Evolutionary conservation across 345 rosid species (phyloP), one percentile per base, ranked within the genome.

Genomic region (Dipteronia dyeriana): DNA sequence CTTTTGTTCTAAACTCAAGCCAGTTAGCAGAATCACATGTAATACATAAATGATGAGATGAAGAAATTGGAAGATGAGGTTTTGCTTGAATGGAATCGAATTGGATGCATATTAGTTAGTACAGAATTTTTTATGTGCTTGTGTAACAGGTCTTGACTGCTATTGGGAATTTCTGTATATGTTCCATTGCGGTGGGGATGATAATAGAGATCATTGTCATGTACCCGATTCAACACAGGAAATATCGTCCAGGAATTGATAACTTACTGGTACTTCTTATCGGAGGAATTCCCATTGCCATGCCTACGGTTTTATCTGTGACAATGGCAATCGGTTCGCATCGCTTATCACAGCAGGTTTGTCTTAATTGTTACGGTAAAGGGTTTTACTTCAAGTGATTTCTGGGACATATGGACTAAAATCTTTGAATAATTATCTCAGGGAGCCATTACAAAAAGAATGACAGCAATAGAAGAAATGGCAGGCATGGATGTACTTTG

Each of bases 91-190:
- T 45, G 13, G 49, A 45, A 45, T 45, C 13, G 49, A 10, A 10
- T 45, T 9, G 49, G 13, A 10, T 45, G 13, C 49, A 9, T 34
- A 51, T 22, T 22, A 17, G 12, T 70, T 12, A 19, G 39, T 34
- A 61, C 41, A 13, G 14, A 38, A 17, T 56, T 8, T 11, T 53
- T 73, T 61, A 10, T 68, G 66, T 20, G 31, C 34, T 75, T 70
- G 75, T 11, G 61, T 80, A 17, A 61, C 76, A 90, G 92, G 98
- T 94, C 10, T 82, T 94, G 86, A 94, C 95, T 7, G 88, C 97
- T n/a, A 90, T 92, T 75, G 98, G 97, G 26, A 94, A 94, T 81
- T 92, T 94, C 85, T 92, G 95, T 81, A 94, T 93, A 82, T 91
- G 96, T 79, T 91, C 98, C 79, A 93, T 93, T 63, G 94, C 94